Evolutionary conservation across 192 early-diverging fungal species (phyloP), one percentile per base, ranked within the genome.

Genomic region (Dispira simplex): DNA sequence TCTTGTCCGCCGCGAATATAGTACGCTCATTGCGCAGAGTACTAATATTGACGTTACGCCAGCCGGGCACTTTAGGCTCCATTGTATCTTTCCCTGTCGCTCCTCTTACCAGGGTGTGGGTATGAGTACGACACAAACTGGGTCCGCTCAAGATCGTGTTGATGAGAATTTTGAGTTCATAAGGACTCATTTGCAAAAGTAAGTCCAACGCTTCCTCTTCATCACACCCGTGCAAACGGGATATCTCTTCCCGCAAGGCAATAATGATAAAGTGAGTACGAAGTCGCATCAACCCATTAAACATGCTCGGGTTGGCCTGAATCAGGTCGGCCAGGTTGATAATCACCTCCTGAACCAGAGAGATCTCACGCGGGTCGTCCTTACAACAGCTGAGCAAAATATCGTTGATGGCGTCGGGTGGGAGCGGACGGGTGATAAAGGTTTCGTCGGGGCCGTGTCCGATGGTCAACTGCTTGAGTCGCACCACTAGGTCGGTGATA

Each of bases 211-310:
- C 90, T 57, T 85, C 85, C 21, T 84, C 84, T 69, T 90, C 89
- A 64, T 86, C 80, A 65, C 83, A 88, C 16, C 79, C 73, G 51
- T 82, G 79, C 65, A 88, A 73, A 26, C 85, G 76, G 21, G 83
- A 81, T 43, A 93, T 86, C 71, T 93, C 90, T 64, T 93, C 90
- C 43, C 90, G 75, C 68, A 93, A 75, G 11, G 90, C 90, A 75
- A 91, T 86, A 43, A 93, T 83, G 53, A 93, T 78, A 64, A 83
- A 86, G 68, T 91, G 88, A 0, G 84, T 89, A 25, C 90, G 83
- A 18, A 93, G 75, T 44, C 86, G 73, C 72, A 90, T 79, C 64
- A 93, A 90, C 59, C 90, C 90, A 26, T 87, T 81, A 75, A 93
- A 93, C 68, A 90, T 74, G 3, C 62, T 63, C 0, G 86, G 83